Conservation (phyloP, 2,329 filamentous ascomycete genomes). For the Ceratocystiopsis sp. region DNA sequence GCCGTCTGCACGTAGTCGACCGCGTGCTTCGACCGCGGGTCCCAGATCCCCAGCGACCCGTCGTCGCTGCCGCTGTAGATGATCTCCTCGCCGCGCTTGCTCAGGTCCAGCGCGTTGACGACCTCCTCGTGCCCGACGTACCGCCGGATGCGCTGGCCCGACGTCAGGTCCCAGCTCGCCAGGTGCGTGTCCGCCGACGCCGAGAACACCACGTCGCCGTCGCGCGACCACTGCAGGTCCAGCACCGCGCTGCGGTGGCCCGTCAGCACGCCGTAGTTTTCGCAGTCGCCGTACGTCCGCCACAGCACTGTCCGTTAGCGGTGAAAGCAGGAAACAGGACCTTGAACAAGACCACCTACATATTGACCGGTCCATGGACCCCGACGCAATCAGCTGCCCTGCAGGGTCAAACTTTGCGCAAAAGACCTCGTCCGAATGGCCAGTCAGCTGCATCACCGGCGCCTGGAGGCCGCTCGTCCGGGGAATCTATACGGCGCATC, state of each 20-base stretch:
- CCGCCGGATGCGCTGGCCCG: slow-evolving; percentile 76
- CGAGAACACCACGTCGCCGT: slow-evolving; percentile 78
- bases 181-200: slow-evolving; percentile 87
- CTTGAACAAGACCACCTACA: slow-evolving; percentile 35
- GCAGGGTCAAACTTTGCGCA: slow-evolving; percentile 77
- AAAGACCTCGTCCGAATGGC: slow-evolving; percentile 75
- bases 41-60: slow-evolving; percentile 88
- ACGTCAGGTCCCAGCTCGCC: slow-evolving; percentile 88
- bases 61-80: slow-evolving; percentile 87
- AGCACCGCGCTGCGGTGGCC: slow-evolving; percentile 85
- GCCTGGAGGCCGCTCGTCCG: slow-evolving; percentile 73
- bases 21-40: slow-evolving; percentile 77
- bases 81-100: slow-evolving; percentile 76
- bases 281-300: slow-evolving; percentile 81
- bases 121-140: slow-evolving; percentile 90
- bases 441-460: slow-evolving; percentile 84
- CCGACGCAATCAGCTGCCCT: slow-evolving; percentile 79
- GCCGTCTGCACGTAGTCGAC: slow-evolving; percentile 79
- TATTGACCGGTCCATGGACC: slow-evolving; percentile 86
- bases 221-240: slow-evolving; percentile 91
- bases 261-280: slow-evolving; percentile 79
- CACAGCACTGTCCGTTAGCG: slow-evolving; percentile 52
- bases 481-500: slow-evolving; percentile 36
- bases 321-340: not conserved
- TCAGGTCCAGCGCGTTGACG: slow-evolving; percentile 84